Percentiles rank a stretch among this genome's conserved stretches.
These are phyloP conservation scores for Linnemannia exigua DNA, from an alignment of 192 early-diverging fungal species.

Conservation along the genomic window DNA sequence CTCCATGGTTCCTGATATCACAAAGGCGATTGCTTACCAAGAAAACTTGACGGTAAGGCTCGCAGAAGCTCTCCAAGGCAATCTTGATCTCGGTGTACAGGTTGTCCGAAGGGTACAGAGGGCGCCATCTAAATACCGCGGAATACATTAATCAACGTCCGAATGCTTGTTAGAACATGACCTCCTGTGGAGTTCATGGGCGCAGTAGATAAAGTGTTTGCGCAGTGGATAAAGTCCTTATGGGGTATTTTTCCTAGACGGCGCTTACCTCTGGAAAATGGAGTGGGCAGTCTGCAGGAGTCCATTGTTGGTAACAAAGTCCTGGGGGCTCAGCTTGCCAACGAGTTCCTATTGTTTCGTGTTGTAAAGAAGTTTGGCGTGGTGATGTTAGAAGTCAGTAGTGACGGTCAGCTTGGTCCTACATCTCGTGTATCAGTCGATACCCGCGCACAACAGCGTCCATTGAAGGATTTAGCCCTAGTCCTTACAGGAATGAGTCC, in stretches of 20 bases:
- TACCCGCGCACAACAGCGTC: not conserved
- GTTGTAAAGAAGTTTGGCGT: not conserved
- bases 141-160: not conserved
- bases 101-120: conserved; percentile 81
- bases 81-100: conserved; percentile 94
- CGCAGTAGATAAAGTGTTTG: no score
- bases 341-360: conserved; percentile 71
- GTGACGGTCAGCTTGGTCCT: not conserved
- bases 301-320: conserved; percentile 90
- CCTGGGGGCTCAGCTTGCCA: conserved; percentile 77
- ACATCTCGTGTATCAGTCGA: not conserved
- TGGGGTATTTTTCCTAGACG: not conserved
- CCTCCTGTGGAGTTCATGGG: not conserved
- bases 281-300: conserved; percentile 96
- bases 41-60: conserved; percentile 87
- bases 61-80: conserved; percentile 88
- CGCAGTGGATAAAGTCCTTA: not conserved
- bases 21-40: conserved; percentile 62
- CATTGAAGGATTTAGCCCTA: not conserved
- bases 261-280: conserved; percentile 86
- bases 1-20: not conserved
- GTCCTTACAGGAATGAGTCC: conserved; percentile 76
- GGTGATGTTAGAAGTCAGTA: not conserved
- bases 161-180: not conserved
- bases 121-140: conserved; percentile 78